phyloP scores from a whole-genome alignment of 768 basidiomycete genomes.

The Botryobasidium botryosum region DNA sequence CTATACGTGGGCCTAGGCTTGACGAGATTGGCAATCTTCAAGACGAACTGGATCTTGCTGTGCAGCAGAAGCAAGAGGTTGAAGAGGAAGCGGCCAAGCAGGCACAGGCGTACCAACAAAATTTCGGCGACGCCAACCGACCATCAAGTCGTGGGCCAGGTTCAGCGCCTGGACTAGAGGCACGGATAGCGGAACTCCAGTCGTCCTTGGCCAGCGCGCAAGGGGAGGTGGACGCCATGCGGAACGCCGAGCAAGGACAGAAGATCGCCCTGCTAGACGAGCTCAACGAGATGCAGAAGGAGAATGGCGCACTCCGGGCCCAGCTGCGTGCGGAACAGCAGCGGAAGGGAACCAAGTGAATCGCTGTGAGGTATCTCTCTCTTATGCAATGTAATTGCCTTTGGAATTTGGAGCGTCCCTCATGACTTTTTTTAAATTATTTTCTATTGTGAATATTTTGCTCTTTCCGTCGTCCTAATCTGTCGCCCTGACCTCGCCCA shows the following conservation, averaged over 20 bases:
- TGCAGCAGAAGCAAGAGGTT: constrained; percentile 47
- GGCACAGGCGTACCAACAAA: constrained; percentile 48
- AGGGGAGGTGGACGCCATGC: constrained; percentile 53
- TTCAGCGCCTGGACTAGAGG: constrained; percentile 49
- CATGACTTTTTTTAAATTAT: no score
- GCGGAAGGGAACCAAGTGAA: no score
- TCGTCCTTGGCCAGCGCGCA: constrained; percentile 44
- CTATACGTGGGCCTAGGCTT: constrained; percentile 28
- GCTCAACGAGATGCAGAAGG: constrained; percentile 65
- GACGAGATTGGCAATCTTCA: constrained; percentile 49
- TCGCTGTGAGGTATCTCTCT: no score
- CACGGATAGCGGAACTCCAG: constrained; percentile 42
- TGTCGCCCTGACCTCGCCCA: no score
- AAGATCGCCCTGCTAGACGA: constrained; percentile 76
- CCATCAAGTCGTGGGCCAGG: constrained; percentile 51
- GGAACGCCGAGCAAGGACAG: constrained; percentile 59
- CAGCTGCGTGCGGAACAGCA: no score
- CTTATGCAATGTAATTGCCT: no score
- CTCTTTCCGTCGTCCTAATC: no score
- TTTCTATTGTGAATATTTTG: no score
- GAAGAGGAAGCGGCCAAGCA: constrained; percentile 54
- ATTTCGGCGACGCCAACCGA: constrained; percentile 27
- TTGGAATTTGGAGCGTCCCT: no score
- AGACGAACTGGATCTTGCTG: constrained; percentile 39
- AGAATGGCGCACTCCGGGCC: constrained; percentile 51